Base-by-base conservation (phyloP, 345 rosid species). In the Ricinus communis region DNA sequence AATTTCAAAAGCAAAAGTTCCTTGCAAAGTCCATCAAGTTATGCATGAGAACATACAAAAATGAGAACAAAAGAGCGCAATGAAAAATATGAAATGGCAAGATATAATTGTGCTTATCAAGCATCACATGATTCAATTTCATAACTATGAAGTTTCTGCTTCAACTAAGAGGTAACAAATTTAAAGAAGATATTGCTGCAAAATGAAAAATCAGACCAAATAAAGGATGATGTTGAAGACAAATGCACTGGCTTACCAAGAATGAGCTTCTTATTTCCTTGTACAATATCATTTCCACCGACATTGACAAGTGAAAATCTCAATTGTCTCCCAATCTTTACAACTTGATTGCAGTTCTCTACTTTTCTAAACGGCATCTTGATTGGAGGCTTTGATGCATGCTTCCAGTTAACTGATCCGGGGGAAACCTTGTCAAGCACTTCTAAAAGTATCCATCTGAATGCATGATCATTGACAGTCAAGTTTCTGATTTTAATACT, bases 361-460 rank as follows among this genome's bases (percentile, higher is more conserved):
- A 94, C 93, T 82, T 90, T 92, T 82, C 93, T 87, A 62, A 94
- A 90, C 12, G 97, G 97, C 95, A 92, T 91, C 86, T 90, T 94
- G 47, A 94, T 90, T 0, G 97, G 98, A 60, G 98, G 99, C 76
- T 83, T 94, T 5, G 97, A 79, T 65, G 99, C 90, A 13, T 90
- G 92, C 85, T 85, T 94, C 97, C 97, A 95, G 85, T 87, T 87
- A 30, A 90, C 97, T 49, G 89, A 90, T 40, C 96, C 97, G 14
- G 97, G 87, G 33, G 82, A 74, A 73, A 95, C 73, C 79, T 90
- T 94, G 73, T 92, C 99, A 62, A 92, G 96, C 78, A 92, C 97
- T 84, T 95, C 96, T 43, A 95, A 74, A 72, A 91, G 96, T 54
- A 89, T 15, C 93, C 97, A 94, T 77, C 97, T 92, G 86, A 83